Percentiles rank a stretch among this genome's conserved stretches.
Evolutionary conservation across 345 rosid species (phyloP).

Genomic region (Pistacia atlantica): DNA sequence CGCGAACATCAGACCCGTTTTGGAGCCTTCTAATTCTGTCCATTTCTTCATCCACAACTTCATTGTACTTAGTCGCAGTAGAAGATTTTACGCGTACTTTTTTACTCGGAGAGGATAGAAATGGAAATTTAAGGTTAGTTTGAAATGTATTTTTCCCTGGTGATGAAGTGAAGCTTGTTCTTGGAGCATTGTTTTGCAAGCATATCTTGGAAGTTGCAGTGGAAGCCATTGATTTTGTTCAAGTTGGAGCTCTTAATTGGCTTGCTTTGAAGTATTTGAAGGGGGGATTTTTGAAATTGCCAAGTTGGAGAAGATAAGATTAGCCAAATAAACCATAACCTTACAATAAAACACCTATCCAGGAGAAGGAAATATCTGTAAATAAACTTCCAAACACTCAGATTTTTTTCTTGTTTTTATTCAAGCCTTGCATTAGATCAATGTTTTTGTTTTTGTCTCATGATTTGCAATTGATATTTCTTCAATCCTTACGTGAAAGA

Average conservation of each 20-base stretch:
- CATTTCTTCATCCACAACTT: constrained; percentile 67
- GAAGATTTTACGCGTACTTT: constrained; percentile 30
- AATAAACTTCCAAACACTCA: constrained; percentile 25
- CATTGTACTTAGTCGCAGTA: constrained; percentile 35
- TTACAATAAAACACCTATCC: constrained; percentile 21
- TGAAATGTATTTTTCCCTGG: constrained; percentile 21
- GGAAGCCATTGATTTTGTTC: constrained; percentile 35
- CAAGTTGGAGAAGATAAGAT: constrained; percentile 22
- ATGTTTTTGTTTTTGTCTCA: not conserved
- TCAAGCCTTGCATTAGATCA: not conserved
- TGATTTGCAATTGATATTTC: not conserved
- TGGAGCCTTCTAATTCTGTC: constrained; percentile 80
- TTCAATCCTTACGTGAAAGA: not conserved
- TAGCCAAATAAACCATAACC: constrained; percentile 22
- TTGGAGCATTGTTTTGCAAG: constrained; percentile 26
- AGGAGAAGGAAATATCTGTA: constrained; percentile 19
- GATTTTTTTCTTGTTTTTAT: constrained; percentile 19
- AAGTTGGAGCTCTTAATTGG: constrained; percentile 9
- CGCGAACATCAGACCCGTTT: constrained; percentile 91
- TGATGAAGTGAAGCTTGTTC: constrained; percentile 33
- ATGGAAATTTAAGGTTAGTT: constrained; percentile 14
- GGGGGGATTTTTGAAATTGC: constrained; percentile 1
- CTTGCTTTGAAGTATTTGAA: constrained; percentile 12
- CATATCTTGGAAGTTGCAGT: constrained; percentile 30
- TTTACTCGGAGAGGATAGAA: constrained; percentile 15